Evolutionary conservation across 306 rosid genomes (phyloP).

Genomic region (Lablab purpureus): DNA sequence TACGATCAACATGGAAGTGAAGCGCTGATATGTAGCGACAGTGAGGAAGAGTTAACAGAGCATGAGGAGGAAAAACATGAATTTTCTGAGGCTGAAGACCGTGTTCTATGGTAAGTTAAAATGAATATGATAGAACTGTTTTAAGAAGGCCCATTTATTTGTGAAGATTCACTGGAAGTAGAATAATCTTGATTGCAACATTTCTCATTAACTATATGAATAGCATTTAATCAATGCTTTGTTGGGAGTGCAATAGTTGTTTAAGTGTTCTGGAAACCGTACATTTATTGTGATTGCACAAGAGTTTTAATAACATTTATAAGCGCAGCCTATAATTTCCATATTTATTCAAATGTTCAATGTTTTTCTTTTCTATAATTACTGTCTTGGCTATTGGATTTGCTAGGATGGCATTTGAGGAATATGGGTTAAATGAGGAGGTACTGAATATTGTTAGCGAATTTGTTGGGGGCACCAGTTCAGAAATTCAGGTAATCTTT

Average conservation of each 20-base stretch:
- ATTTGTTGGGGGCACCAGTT: constrained; percentile 72
- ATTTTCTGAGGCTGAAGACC: constrained; percentile 85
- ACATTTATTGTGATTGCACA: constrained; percentile 2
- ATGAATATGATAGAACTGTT: constrained; percentile 37
- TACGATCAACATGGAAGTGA: constrained; percentile 90
- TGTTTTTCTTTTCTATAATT: constrained; percentile 36
- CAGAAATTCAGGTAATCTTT: constrained; percentile 80
- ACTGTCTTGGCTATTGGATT: constrained; percentile 44
- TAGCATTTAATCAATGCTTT: constrained; percentile 39
- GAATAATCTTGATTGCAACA: constrained; percentile 23
- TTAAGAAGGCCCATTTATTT: constrained; percentile 28
- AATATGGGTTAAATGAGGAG: constrained; percentile 82
- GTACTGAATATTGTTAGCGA: constrained; percentile 71
- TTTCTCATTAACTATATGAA: constrained; percentile 38
- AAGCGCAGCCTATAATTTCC: constrained; percentile 31
- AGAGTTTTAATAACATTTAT: constrained; percentile 21
- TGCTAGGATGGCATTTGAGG: constrained; percentile 81
- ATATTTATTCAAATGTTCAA: constrained; percentile 28
- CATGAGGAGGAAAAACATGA: constrained; percentile 85
- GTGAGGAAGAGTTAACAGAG: constrained; percentile 89
- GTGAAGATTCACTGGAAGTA: constrained; percentile 7
- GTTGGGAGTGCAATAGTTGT: constrained; percentile 13
- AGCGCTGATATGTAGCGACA: constrained; percentile 93
- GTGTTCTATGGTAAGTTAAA: constrained; percentile 68
- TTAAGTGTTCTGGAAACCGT: constrained; percentile 32